phyloP scores from a whole-genome alignment of 2,329 filamentous ascomycete genomes.

The Talaromyces amestolkiae region DNA sequence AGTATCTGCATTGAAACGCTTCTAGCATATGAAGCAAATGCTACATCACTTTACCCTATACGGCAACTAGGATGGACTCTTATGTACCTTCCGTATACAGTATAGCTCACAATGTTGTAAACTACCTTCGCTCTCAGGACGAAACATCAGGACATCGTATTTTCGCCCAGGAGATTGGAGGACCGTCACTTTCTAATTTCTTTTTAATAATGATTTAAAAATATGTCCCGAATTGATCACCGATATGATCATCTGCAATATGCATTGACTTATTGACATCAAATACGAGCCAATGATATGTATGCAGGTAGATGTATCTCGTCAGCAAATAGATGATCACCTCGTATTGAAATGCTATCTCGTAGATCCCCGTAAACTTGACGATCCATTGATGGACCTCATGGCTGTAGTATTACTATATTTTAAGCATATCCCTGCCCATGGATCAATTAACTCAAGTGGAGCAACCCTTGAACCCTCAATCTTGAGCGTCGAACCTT shows the following conservation, averaged over 20 bases:
- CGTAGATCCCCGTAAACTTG: not conserved
- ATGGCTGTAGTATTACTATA: not conserved
- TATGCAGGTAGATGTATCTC: not conserved
- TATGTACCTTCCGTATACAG: constrained; percentile 3
- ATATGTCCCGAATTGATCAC: not conserved
- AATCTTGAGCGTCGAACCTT: not conserved
- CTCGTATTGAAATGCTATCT: not conserved
- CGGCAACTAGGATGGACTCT: not conserved
- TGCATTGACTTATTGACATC: not conserved
- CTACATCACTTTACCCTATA: constrained; percentile 5
- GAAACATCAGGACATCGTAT: not conserved
- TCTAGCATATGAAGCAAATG: not conserved
- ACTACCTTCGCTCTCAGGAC: not conserved
- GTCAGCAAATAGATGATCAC: not conserved
- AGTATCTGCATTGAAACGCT: not conserved
- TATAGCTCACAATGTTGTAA: not conserved
- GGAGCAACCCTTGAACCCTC: not conserved
- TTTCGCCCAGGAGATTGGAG: not conserved
- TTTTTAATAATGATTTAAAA: not conserved
- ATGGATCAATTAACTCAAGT: not conserved
- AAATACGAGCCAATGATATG: not conserved
- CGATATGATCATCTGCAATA: not conserved
- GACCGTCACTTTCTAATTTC: not conserved
- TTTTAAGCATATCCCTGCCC: not conserved
- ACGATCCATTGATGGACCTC: not conserved